Evolutionary conservation across 306 rosid genomes (phyloP).

Genomic region (Vicia villosa): DNA sequence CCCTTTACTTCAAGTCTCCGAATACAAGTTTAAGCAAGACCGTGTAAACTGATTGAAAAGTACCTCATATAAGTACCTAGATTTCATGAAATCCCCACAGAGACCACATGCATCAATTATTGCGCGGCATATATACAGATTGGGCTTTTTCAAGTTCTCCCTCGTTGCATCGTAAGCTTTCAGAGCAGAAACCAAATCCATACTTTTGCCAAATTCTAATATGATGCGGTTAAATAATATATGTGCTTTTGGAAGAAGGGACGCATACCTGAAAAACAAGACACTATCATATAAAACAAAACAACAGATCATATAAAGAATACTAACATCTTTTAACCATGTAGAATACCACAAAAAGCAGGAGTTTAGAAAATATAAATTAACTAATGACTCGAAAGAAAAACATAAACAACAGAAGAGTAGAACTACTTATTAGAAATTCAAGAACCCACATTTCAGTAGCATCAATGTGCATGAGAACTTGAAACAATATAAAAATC

Average conservation of each 20-base stretch:
- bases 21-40: constrained; percentile 29
- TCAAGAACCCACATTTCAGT: constrained; percentile 15
- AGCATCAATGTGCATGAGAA: constrained; percentile 22
- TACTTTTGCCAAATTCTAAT: constrained; percentile 74
- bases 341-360: constrained; percentile 17
- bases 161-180: constrained; percentile 68
- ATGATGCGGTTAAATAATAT: constrained; percentile 67
- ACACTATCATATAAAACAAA: constrained; percentile 33
- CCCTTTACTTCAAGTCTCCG: constrained; percentile 3
- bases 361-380: background rate
- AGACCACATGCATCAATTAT: constrained; percentile 81
- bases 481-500: constrained; percentile 39
- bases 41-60: constrained; percentile 35
- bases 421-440: constrained; percentile 3
- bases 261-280: constrained; percentile 74
- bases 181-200: constrained; percentile 74
- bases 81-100: constrained; percentile 74
- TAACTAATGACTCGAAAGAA: background rate
- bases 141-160: constrained; percentile 50
- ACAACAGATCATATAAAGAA: background rate
- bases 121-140: constrained; percentile 84
- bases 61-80: constrained; percentile 93
- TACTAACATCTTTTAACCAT: background rate
- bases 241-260: constrained; percentile 71
- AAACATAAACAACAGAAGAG: background rate